A percentile compares a stretch with the other conserved stretches of the same genome.
phyloP scores from a whole-genome alignment of 1,284 basidiomycete species.

The Rhodotorula glutinis region DNA sequence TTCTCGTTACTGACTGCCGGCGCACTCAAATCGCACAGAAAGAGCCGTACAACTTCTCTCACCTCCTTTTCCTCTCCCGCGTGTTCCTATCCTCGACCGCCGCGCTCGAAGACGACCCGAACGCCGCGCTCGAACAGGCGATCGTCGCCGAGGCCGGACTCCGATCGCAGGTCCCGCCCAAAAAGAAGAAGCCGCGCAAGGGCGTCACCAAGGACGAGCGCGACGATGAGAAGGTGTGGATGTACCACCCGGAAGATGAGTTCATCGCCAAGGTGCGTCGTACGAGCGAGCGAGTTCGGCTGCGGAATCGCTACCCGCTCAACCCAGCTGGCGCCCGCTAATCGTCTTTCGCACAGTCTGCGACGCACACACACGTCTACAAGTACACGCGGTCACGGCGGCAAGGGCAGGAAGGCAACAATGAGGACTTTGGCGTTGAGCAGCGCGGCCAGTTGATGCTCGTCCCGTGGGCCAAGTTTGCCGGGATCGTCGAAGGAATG shows the following conservation, averaged over 20 bases:
- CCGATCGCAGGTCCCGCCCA: conserved; percentile 53
- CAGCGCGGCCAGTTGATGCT: conserved; percentile 72
- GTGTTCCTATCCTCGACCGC: conserved; percentile 55
- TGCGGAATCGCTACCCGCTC: neutral
- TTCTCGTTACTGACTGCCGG: no score
- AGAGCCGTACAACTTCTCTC: conserved; percentile 65
- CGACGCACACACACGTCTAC: conserved; percentile 64
- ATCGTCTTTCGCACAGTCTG: conserved; percentile 53
- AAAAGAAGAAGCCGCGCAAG: conserved; percentile 52
- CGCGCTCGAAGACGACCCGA: conserved; percentile 37
- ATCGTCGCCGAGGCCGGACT: conserved; percentile 3
- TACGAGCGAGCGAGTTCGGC: neutral
- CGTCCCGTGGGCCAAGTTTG: conserved; percentile 52
- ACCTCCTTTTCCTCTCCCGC: conserved; percentile 70
- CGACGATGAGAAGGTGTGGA: conserved; percentile 51
- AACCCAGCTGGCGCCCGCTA: no score
- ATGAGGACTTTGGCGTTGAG: conserved; percentile 66
- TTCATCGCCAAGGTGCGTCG: conserved; percentile 62
- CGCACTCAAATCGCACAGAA: conserved; percentile 52
- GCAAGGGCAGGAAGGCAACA: conserved; percentile 57
- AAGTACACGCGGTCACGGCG: conserved; percentile 61
- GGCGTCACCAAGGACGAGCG: conserved; percentile 45
- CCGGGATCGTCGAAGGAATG: conserved; percentile 48
- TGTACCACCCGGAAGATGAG: conserved; percentile 84
- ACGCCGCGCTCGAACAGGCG: conserved; percentile 37